These are phyloP conservation scores for Nakazawaea holstii DNA, from an alignment of 805 yeast genomes.

Conservation along the genomic window DNA sequence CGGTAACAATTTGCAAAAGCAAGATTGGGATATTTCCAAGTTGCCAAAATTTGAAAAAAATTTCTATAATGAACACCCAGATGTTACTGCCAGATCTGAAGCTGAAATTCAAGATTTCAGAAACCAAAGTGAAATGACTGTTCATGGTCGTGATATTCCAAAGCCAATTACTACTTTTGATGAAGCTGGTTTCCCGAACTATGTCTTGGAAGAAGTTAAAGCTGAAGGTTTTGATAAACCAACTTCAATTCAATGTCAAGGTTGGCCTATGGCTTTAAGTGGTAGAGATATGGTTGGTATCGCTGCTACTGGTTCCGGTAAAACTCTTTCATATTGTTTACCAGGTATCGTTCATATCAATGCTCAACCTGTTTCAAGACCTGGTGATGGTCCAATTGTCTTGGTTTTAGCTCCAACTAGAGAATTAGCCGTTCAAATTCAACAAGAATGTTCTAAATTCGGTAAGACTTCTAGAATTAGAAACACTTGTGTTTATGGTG, in stretches of 20 bases:
- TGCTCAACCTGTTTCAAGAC: conserved; percentile 90
- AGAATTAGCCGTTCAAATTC: conserved; percentile 98
- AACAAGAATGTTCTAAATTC: conserved; percentile 91
- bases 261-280: conserved; percentile 99
- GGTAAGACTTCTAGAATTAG: conserved; percentile 89
- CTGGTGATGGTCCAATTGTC: conserved; percentile 97
- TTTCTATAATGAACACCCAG: conserved; percentile 83
- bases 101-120: conserved; percentile 74
- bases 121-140: conserved; percentile 79
- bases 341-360: conserved; percentile 97
- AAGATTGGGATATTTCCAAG: conserved; percentile 72
- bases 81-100: conserved; percentile 70
- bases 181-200: conserved; percentile 97
- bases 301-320: conserved; percentile 99
- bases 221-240: conserved; percentile 91
- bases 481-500: conserved; percentile 98
- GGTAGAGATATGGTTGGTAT: conserved; percentile 99
- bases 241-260: conserved; percentile 97
- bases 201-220: conserved; percentile 83
- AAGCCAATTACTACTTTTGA: conserved; percentile 90
- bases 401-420: conserved; percentile 96
- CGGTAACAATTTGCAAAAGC: conserved; percentile 58
- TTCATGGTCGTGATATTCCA: conserved; percentile 80
- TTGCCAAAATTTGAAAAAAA: conserved; percentile 92
- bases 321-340: conserved; percentile 93